Evolutionary conservation across 257 asterid species (phyloP).

Genomic region (Penstemon davidsonii): DNA sequence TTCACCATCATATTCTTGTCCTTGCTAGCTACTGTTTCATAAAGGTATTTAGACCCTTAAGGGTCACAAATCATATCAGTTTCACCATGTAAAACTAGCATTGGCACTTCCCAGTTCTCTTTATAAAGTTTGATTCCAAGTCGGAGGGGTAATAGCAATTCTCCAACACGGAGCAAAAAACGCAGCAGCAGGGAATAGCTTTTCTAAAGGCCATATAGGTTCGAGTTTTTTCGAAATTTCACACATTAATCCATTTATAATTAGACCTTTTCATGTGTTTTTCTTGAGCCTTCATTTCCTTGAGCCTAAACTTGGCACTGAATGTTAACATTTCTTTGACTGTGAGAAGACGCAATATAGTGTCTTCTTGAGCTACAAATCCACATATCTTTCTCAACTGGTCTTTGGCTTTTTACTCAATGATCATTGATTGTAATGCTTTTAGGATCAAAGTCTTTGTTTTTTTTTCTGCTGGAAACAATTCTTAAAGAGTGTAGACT

Average conservation of each 20-base stretch:
- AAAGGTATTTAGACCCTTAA: conserved; percentile 49
- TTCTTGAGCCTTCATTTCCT: conserved; percentile 42
- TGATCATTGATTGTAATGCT: conserved; percentile 49
- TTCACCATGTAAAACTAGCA: conserved; percentile 73
- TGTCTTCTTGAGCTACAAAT: conserved; percentile 80
- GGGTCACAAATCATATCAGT: conserved; percentile 71
- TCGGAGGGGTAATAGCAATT: conserved; percentile 52
- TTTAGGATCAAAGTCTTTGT: conserved; percentile 50
- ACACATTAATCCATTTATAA: conserved; percentile 75
- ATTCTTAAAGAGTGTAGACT: conserved; percentile 66
- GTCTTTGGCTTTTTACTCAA: conserved; percentile 40
- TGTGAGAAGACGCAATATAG: conserved; percentile 69
- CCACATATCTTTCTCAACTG: conserved; percentile 76
- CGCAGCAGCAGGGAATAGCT: conserved; percentile 58
- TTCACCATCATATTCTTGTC: conserved; percentile 76
- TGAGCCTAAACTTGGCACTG: conserved; percentile 65
- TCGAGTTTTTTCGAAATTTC: conserved; percentile 61
- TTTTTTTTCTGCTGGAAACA: conserved; percentile 59
- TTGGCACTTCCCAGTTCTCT: conserved; percentile 62
- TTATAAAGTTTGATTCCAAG: conserved; percentile 44
- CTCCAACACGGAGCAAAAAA: conserved; percentile 69
- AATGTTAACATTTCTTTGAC: conserved; percentile 73
- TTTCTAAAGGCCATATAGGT: conserved; percentile 82
- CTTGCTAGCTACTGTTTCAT: conserved; percentile 47
- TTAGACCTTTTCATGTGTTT: conserved; percentile 62